Evolutionary conservation across 2,329 filamentous ascomycete genomes (phyloP).

Genomic region (Canariomyces notabilis): DNA sequence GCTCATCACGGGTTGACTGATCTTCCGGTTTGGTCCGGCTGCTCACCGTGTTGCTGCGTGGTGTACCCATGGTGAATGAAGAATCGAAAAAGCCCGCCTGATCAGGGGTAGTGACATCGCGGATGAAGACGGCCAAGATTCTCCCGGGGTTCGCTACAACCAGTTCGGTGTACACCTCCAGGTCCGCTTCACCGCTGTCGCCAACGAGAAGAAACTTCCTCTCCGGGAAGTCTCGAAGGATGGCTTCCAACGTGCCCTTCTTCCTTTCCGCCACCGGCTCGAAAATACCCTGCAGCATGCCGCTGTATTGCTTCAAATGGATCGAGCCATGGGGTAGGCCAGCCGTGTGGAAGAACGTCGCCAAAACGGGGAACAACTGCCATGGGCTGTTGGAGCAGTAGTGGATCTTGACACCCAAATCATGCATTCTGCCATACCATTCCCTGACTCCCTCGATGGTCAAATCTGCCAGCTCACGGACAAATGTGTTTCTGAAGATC

Average conservation of each 20-base stretch:
- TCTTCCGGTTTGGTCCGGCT: conserved; percentile 15
- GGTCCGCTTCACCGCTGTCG: conserved; percentile 92
- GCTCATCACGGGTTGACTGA: conserved; percentile 19
- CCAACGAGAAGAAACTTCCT: conserved; percentile 87
- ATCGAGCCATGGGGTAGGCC: conserved; percentile 83
- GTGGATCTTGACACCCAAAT: conserved; percentile 81
- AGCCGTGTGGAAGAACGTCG: conserved; percentile 75
- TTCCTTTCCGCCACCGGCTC: conserved; percentile 95
- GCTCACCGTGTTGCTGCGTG: conserved; percentile 13
- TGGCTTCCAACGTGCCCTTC: conserved; percentile 77
- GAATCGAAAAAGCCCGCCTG: conserved; percentile 70
- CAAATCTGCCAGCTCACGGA: conserved; percentile 75
- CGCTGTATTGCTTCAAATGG: conserved; percentile 92
- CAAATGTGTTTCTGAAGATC: conserved; percentile 94
- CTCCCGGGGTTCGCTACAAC: conserved; percentile 76
- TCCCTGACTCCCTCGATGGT: conserved; percentile 82
- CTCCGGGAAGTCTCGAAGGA: conserved; percentile 84
- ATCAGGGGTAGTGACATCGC: conserved; percentile 84
- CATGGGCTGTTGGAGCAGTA: conserved; percentile 99
- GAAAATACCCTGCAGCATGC: conserved; percentile 97
- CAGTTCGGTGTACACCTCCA: conserved; percentile 96
- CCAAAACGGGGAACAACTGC: conserved; percentile 89
- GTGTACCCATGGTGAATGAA: conserved; percentile 11
- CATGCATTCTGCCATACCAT: conserved; percentile 76
- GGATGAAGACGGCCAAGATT: conserved; percentile 84